Evolutionary conservation across 192 early-diverging fungal species (phyloP).

Genomic region (Helicostylum pulchrum): DNA sequence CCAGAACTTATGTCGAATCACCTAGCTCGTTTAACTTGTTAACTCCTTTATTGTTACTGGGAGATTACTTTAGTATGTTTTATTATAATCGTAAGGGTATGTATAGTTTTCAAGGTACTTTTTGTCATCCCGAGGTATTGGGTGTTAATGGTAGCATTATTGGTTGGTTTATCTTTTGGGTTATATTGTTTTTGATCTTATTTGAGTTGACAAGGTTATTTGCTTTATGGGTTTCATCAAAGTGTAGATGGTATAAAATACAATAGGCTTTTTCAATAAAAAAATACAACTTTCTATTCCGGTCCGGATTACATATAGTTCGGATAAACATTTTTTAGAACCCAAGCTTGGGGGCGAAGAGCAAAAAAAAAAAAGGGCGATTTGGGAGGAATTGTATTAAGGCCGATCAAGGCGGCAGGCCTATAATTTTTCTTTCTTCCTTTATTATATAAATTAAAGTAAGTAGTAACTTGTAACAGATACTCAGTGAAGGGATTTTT

Average conservation of each 20-base stretch:
- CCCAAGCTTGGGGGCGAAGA: neutral
- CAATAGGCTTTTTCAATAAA: neutral
- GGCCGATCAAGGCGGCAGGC: neutral
- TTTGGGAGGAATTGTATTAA: conserved; percentile 1
- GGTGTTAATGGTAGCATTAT: conserved; percentile 42
- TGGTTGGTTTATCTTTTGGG: conserved; percentile 45
- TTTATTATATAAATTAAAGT: conserved; percentile 16
- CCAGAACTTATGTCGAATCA: conserved; percentile 36
- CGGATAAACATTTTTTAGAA: neutral
- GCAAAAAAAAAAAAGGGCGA: neutral
- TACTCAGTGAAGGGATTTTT: no score
- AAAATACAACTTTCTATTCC: neutral
- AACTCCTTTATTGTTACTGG: conserved; percentile 51
- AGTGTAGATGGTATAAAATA: neutral
- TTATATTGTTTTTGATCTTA: conserved; percentile 25
- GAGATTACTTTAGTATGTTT: conserved; percentile 58
- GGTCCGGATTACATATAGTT: neutral
- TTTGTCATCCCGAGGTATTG: conserved; percentile 56
- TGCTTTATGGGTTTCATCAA: neutral
- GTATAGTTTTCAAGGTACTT: conserved; percentile 68
- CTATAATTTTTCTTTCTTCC: conserved; percentile 12
- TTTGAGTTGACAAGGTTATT: conserved; percentile 23
- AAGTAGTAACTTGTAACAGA: neutral
- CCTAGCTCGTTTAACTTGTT: conserved; percentile 38
- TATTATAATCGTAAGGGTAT: conserved; percentile 58